Evolutionary conservation across 2,329 filamentous ascomycete species (phyloP).

Genomic region (Lasiodiplodia sp.): DNA sequence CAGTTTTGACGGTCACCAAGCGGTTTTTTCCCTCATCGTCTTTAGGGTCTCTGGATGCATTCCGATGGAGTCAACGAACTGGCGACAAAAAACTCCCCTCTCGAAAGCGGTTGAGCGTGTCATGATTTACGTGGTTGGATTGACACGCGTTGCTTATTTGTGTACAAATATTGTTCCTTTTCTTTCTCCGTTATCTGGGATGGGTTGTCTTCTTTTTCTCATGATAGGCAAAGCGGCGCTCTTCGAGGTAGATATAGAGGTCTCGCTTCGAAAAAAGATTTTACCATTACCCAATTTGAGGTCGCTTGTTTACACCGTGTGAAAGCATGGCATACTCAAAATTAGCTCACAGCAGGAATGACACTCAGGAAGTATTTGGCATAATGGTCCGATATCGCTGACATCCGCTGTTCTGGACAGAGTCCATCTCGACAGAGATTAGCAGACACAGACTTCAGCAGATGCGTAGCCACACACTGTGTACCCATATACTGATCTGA

Average conservation of each 20-base stretch:
- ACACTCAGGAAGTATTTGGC: not conserved
- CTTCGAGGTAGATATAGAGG: constrained; percentile 21
- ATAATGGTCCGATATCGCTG: not conserved
- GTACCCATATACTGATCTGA: too few species aligned
- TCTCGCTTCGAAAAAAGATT: constrained; percentile 15
- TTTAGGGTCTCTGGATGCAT: constrained; percentile 24
- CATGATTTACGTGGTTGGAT: constrained; percentile 1
- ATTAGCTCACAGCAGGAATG: not conserved
- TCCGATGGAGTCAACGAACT: constrained; percentile 10
- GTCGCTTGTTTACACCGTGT: not conserved
- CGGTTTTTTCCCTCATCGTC: constrained; percentile 3
- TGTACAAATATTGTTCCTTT: constrained; percentile 23
- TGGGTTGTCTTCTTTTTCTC: constrained; percentile 1
- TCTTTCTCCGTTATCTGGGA: not conserved
- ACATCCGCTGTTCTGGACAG: not conserved
- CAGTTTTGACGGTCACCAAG: constrained; percentile 2
- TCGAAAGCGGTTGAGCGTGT: constrained; percentile 7
- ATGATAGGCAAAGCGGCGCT: constrained; percentile 19
- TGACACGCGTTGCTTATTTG: not conserved
- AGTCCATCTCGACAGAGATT: too few species aligned
- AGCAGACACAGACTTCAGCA: too few species aligned
- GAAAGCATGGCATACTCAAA: not conserved
- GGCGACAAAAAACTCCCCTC: constrained; percentile 24
- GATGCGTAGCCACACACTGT: too few species aligned
- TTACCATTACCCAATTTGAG: not conserved